These are phyloP conservation scores for Acacia confusa DNA, from an alignment of 306 rosid genomes.

Conservation along the genomic window DNA sequence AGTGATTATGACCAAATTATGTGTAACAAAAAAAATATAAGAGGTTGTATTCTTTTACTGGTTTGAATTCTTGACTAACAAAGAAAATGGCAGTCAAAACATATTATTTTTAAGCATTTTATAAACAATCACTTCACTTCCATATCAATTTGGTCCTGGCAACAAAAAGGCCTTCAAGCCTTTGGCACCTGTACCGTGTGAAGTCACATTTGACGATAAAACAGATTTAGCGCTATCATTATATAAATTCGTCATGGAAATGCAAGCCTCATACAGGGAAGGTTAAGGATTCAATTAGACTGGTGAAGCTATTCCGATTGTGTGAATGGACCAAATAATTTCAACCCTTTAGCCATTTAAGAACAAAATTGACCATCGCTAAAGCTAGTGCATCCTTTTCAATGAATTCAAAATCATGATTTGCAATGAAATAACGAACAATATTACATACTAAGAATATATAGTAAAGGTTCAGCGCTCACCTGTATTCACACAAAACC, in stretches of 20 bases:
- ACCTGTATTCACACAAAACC: conserved; percentile 57
- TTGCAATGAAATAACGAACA: background rate
- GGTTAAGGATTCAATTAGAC: background rate
- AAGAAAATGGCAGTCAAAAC: background rate
- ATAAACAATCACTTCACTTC: background rate
- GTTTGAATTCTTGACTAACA: background rate
- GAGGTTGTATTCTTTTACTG: background rate
- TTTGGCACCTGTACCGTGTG: background rate
- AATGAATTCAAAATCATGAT: background rate
- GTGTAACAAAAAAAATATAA: background rate
- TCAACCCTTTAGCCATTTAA: background rate
- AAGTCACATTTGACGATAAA: background rate
- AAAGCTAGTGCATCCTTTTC: background rate
- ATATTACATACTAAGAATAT: background rate
- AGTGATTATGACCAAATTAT: background rate
- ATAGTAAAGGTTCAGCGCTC: conserved; percentile 10
- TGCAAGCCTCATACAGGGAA: background rate
- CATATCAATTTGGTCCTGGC: background rate
- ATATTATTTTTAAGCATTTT: background rate
- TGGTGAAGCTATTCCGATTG: background rate
- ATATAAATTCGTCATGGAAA: background rate
- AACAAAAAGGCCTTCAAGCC: background rate
- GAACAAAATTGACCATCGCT: background rate
- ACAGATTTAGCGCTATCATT: background rate
- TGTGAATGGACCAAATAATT: background rate